phyloP scores from a whole-genome alignment of 2,329 filamentous ascomycete genomes.

The Alternaria metachromatica region DNA sequence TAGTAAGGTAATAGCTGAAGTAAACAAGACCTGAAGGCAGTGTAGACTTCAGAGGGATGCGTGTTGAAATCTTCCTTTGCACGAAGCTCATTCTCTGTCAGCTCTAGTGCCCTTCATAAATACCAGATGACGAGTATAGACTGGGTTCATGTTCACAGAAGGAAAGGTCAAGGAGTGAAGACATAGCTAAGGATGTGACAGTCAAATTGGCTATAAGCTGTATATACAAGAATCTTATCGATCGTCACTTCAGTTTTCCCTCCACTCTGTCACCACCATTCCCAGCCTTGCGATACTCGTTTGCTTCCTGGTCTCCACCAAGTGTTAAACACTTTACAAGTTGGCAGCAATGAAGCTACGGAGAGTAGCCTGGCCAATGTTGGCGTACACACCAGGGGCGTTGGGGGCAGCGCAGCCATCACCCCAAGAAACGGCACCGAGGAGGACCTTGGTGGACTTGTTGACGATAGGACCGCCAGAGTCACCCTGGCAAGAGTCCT shows the following conservation, averaged over 20 bases:
- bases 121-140: not conserved
- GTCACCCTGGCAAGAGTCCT: constrained; percentile 45
- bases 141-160: not conserved
- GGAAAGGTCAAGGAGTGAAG: not conserved
- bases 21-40: not conserved
- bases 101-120: not conserved
- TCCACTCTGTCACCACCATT: not conserved
- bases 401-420: constrained; percentile 29
- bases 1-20: not conserved
- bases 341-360: not conserved
- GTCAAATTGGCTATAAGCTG: not conserved
- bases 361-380: constrained; percentile 10
- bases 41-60: not conserved
- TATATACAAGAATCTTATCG: not conserved
- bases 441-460: constrained; percentile 5
- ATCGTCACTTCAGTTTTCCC: not conserved
- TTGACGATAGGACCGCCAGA: constrained; percentile 35
- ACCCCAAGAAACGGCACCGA: constrained; percentile 14
- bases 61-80: not conserved
- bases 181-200: not conserved
- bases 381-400: constrained; percentile 35
- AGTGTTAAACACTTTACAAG: not conserved
- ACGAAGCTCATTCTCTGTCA: not conserved
- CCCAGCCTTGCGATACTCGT: not conserved
- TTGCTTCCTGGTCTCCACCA: not conserved